Base-by-base conservation (phyloP, 2,329 filamentous ascomycete genomes). In the Emericellopsis cladophorae region DNA sequence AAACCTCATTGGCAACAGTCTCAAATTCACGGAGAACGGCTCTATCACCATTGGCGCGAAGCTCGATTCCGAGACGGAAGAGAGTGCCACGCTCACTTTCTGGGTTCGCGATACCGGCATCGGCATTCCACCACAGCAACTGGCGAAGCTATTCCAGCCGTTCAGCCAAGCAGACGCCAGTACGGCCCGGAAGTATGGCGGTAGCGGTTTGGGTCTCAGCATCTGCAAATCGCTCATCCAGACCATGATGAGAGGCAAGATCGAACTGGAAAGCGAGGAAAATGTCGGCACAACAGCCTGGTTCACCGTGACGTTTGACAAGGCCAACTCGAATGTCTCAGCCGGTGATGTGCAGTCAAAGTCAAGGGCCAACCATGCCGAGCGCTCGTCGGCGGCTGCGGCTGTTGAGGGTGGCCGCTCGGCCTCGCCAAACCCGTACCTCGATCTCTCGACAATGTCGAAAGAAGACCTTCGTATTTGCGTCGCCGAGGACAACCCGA, bases 171-270 rank as follows among this genome's bases (percentile, higher is more conserved):
- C 90, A 2, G 89, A 95, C 60, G 84, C 82, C 37, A 92, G 85
- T 50, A 94, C 88, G 3, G 87, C 88, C 41, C 73, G 89, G 40
- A 92, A 88, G 54, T 95, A 95, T 51, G 89, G 89, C 33, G 89
- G 89, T 35, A 95, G 87, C 49, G 89, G 89, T 21, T 76, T 95
- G 3, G 89, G 89, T 2, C 70, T 95, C 35, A 93, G 85, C 54
- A 95, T 95, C 48, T 95, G 89, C 72, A 95, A 95, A 61, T 89
- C 85, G 1, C 78, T 95, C 35, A 88, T 95, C 46, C 85, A 95
- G 62, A 86, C 84, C 16, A 89, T 94, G 61, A 89, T 95, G 75
- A 79, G 85, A 45, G 89, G 89, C 34, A 79, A 74, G 45, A 93
- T 95, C 45, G 79, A 80, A 61, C 73, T 95, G 1, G 82, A 92